phyloP scores from a whole-genome alignment of 805 yeast species.

The Torulaspora microellipsoides region DNA sequence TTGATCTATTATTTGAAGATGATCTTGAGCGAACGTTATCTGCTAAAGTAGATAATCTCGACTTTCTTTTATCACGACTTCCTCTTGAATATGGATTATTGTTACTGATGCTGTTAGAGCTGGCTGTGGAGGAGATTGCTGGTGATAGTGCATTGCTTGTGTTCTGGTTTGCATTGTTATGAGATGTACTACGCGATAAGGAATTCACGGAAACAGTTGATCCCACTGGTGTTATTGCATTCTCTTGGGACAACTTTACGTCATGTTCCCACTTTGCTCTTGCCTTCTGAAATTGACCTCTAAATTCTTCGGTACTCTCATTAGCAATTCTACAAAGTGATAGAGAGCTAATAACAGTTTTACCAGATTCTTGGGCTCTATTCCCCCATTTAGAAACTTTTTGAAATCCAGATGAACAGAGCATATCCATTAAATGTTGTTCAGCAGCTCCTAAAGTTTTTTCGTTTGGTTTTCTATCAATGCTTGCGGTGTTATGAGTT shows the following conservation, averaged over 20 bases:
- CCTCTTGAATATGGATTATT: slow-evolving; percentile 14
- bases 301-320: slow-evolving; percentile 35
- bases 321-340: slow-evolving; percentile 38
- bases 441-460: slow-evolving; percentile 73
- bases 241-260: slow-evolving; percentile 6
- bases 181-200: slow-evolving; percentile 27
- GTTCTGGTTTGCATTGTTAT: slow-evolving; percentile 9
- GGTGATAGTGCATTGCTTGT: slow-evolving; percentile 7
- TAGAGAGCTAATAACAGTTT: slow-evolving; percentile 81
- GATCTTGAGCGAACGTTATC: slow-evolving; percentile 56
- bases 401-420: slow-evolving; percentile 81
- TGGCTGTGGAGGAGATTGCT: slow-evolving; percentile 6
- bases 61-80: slow-evolving; percentile 39
- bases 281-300: slow-evolving; percentile 23
- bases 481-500: neutral
- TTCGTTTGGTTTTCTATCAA: slow-evolving; percentile 2
- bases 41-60: slow-evolving; percentile 60
- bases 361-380: slow-evolving; percentile 80
- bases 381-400: slow-evolving; percentile 76
- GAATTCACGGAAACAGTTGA: slow-evolving; percentile 13
- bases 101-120: neutral
- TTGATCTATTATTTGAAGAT: slow-evolving; percentile 44
- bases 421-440: slow-evolving; percentile 90
- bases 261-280: slow-evolving; percentile 24
- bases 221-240: slow-evolving; percentile 13